A percentile compares a stretch with the other conserved stretches of the same genome.
Conservation (phyloP, 495 filamentous ascomycete genomes). For the Ramalina intermedia region DNA sequence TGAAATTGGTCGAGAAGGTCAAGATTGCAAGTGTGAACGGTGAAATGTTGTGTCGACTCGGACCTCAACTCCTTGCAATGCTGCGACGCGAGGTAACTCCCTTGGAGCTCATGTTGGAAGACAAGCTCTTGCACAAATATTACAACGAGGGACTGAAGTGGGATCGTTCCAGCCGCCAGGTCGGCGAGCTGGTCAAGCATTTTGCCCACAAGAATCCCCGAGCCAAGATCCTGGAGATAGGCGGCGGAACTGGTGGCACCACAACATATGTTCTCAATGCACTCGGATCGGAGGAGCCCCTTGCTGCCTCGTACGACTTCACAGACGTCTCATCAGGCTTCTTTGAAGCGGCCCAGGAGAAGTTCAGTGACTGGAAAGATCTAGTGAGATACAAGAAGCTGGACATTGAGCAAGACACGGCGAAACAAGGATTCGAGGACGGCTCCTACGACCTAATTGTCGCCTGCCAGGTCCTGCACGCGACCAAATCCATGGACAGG, state of each 20-base stretch:
- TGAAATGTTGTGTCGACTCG: background rate
- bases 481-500: slow-evolving; percentile 18
- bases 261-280: background rate
- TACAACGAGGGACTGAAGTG: slow-evolving; percentile 1
- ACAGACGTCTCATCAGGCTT: slow-evolving; percentile 40
- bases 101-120: slow-evolving; percentile 26
- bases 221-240: slow-evolving; percentile 34
- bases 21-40: background rate
- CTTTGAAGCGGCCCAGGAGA: slow-evolving; percentile 20
- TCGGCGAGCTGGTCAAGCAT: slow-evolving; percentile 13
- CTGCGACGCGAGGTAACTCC: slow-evolving; percentile 26
- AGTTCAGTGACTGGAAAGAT: slow-evolving; percentile 16
- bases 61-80: slow-evolving; percentile 18
- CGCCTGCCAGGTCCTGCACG: slow-evolving; percentile 12
- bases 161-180: slow-evolving; percentile 3
- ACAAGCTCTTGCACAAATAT: slow-evolving; percentile 11
- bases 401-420: slow-evolving; percentile 5
- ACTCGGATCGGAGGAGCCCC: slow-evolving; percentile 1
- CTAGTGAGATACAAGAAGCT: background rate
- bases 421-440: slow-evolving; percentile 8
- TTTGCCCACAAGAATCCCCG: slow-evolving; percentile 11
- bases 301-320: slow-evolving; percentile 23
- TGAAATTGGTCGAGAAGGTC: background rate
- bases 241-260: slow-evolving; percentile 32
- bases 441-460: slow-evolving; percentile 14